Base-by-base conservation (phyloP, 2,329 filamentous ascomycete genomes). In the Paraphaeosphaeria minitans region DNA sequence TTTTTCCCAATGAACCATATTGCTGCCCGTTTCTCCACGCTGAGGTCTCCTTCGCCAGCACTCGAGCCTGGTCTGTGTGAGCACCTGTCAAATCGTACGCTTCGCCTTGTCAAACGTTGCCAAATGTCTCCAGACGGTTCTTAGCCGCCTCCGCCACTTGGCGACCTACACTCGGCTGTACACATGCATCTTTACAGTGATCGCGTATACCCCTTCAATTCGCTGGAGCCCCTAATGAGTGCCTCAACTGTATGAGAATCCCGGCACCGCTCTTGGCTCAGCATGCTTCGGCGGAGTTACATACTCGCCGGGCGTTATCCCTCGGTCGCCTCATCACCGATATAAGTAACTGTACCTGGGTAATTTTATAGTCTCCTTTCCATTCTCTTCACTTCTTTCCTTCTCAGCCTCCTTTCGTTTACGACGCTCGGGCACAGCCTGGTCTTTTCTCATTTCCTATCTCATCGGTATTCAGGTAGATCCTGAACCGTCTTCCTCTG, bases 21-120 rank as follows among this genome's bases (percentile, higher is more conserved):
- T 16, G 5, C 6, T 13, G 35, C 37, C 49, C 35, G 19, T 12
- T 52, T 42, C 9, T 29, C 43, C 19, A 46, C 43, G 14, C 9
- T 27, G 43, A 13, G 37, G 19, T 39, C 37, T 39, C 14, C 37
- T 39, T 4, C 37, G 49, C 35, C 33, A 41, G 39, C 33, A 16
- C 33, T 52, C 21, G 21, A 41, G 14, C 49, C 27, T n/a, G 37
- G 37, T 42, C 41, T 43, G 41, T 42, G 35, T 51, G 57, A 61
- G 59, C 61, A 59, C 41, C 57, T 62, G 57, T 66, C 61, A 58
- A 53, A 49, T 33, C 55, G 58, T 63, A 47, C 53, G 50, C 55
- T 14, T 27, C 53, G 22, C 29, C n/a, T 22, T 48, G 46, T 48
- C 53, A 61, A 57, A 56, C 51, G 22, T 21, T 46, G 53, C 42